phyloP scores from a whole-genome alignment of 345 rosid species.

The Eucalyptus coolabah region DNA sequence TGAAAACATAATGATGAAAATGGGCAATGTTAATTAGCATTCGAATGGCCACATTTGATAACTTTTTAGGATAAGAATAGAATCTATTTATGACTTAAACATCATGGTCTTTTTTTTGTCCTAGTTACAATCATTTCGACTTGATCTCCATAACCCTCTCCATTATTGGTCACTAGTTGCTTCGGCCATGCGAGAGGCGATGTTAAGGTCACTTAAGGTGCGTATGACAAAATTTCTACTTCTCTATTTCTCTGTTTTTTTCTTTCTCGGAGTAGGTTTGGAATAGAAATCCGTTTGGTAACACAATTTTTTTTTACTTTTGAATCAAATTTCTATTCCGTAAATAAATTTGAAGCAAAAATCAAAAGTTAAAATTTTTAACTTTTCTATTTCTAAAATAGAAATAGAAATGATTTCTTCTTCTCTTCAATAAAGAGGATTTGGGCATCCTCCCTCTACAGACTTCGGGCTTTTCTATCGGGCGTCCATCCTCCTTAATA shows the following conservation, averaged over 20 bases:
- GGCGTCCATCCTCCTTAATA: too few relatives aligned
- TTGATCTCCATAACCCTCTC: not conserved
- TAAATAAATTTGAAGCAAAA: fast-evolving
- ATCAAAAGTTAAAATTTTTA: fast-evolving
- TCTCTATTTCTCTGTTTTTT: too few relatives aligned
- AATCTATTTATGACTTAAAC: not conserved
- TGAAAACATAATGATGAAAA: not conserved
- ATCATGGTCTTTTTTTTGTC: not conserved
- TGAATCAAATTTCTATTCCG: fast-evolving
- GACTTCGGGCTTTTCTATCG: too few relatives aligned
- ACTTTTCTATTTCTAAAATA: too few relatives aligned
- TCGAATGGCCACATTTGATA: not conserved
- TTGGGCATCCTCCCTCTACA: too few relatives aligned
- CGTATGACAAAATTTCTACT: fast-evolving
- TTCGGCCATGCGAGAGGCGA: not conserved
- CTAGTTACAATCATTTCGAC: not conserved
- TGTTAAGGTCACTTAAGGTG: not conserved
- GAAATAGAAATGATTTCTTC: too few relatives aligned
- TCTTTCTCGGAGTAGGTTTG: fast-evolving
- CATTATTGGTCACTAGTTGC: not conserved
- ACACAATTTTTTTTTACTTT: fast-evolving
- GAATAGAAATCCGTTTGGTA: fast-evolving
- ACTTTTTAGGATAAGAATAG: not conserved
- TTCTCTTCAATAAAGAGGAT: too few relatives aligned
- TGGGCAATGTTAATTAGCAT: not conserved